Evolutionary conservation across 192 early-diverging fungal genomes (phyloP), one percentile per base, ranked within the genome.

Genomic region (Umbelopsis isabellina): DNA sequence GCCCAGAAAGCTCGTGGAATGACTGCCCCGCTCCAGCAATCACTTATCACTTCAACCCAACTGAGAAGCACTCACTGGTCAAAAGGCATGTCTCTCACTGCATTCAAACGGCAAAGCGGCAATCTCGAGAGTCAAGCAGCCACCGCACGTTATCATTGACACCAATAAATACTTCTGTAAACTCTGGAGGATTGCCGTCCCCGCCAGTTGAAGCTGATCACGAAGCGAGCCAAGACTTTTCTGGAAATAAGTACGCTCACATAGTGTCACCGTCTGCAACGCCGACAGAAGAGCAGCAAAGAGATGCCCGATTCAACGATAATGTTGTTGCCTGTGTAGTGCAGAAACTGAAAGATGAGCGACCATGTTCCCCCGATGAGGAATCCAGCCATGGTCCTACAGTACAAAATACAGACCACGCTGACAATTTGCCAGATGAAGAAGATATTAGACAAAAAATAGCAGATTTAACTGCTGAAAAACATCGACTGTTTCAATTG

Each of bases 21-120:
- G 7, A 35, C 30, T 12, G 30, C 18, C 12, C 30, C 12, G 55
- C 27, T 25, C 55, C 27, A 15, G 30, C 55, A 18, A n/a, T 61
- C 30, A 61, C 55, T 3, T 61, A 61, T 18, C 55, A 61, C 16
- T 61, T 61, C 33, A 61, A 61, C 55, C 55, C 55, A 61, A 61
- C 55, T 33, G 55, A 25, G 30, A 61, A 61, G 55, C 55, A 61
- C 30, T 61, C 55, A 35, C 55, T 61, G 55, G 55, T 61, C 27
- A 61, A 30, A n/a, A 61, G 33, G 27, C 55, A 61, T 25, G 55
- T 61, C 18, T 25, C 33, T 61, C 25, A 33, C 10, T 30, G 55
- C 25, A 33, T 61, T 35, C 55, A 61, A 61, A 33, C 27, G 18
- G 55, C 55, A 15, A 61, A 61, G 33, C 55, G 15, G 27, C 55